These are phyloP conservation scores for Podaxis mareebaensis DNA, from an alignment of 768 basidiomycete genomes.

Conservation along the genomic window DNA sequence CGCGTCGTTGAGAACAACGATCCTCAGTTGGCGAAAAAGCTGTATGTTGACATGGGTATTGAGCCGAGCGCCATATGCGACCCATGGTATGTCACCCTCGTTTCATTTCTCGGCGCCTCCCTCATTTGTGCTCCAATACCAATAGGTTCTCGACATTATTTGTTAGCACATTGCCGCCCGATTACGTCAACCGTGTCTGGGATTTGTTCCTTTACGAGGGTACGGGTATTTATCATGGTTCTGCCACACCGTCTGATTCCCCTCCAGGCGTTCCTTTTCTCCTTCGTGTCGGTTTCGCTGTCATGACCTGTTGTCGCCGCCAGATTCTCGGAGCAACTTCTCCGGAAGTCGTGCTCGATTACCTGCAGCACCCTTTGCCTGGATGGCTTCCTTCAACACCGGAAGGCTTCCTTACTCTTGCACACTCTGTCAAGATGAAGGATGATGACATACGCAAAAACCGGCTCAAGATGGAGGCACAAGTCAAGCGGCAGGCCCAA, in stretches of 20 bases:
- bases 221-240: slow-evolving; percentile 28
- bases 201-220: slow-evolving; percentile 84
- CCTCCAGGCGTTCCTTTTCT: slow-evolving; percentile 67
- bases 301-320: slow-evolving; percentile 62
- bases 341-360: slow-evolving; percentile 46
- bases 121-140: slow-evolving; percentile 1
- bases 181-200: slow-evolving; percentile 76
- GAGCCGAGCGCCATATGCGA: slow-evolving; percentile 56
- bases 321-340: slow-evolving; percentile 52
- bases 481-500: slow-evolving; percentile 61
- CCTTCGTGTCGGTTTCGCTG: slow-evolving; percentile 69
- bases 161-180: slow-evolving; percentile 61
- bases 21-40: slow-evolving; percentile 56
- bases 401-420: slow-evolving; percentile 63
- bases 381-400: slow-evolving; percentile 57
- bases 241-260: background rate
- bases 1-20: slow-evolving; percentile 70
- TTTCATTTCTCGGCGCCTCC: background rate
- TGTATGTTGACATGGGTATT: slow-evolving; percentile 67
- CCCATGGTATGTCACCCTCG: slow-evolving; percentile 50
- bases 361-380: slow-evolving; percentile 52
- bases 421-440: slow-evolving; percentile 67
- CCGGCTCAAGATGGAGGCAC: slow-evolving; percentile 73
- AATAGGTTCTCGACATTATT: slow-evolving; percentile 75
- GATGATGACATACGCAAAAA: slow-evolving; percentile 81